A percentile compares a stretch with the other conserved stretches of the same genome.
Conservation (phyloP, 1,284 basidiomycete genomes). For the Coniferiporia weirii region DNA sequence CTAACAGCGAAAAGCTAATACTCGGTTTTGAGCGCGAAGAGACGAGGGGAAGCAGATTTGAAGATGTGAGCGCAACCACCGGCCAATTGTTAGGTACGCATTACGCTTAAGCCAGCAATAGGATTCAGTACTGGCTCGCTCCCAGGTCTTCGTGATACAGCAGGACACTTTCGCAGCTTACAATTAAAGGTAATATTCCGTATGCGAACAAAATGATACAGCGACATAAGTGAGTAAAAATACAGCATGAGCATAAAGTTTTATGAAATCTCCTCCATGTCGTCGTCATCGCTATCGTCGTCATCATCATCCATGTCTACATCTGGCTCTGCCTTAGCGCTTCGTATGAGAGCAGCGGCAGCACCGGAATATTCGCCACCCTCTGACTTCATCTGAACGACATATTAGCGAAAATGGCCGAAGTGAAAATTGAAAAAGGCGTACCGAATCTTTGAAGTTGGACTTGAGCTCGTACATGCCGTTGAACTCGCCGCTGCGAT, state of each 20-base stretch:
- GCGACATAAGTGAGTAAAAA: background rate
- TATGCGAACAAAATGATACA: background rate
- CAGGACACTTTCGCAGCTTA: no score
- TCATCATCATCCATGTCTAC: slow-evolving; percentile 37
- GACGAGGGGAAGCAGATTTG: no score
- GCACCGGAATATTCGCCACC: slow-evolving; percentile 39
- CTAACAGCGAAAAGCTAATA: no score
- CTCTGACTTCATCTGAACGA: slow-evolving; percentile 48
- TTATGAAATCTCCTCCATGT: slow-evolving; percentile 38
- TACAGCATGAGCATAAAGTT: background rate
- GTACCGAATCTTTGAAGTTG: slow-evolving; percentile 46
- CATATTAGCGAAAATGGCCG: background rate
- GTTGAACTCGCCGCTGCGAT: slow-evolving; percentile 74
- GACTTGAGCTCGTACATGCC: slow-evolving; percentile 67
- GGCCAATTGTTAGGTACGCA: no score
- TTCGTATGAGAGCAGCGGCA: slow-evolving; percentile 24
- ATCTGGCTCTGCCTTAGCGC: slow-evolving; percentile 24
- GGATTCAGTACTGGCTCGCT: no score
- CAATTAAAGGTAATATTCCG: background rate
- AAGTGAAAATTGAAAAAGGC: background rate
- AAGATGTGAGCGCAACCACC: no score
- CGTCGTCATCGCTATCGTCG: slow-evolving; percentile 34
- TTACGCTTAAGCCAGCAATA: no score
- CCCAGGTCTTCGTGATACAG: no score
- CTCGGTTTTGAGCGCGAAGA: no score